Conservation (phyloP, 176 grass and related monocot species). For the Canna indica region DNA sequence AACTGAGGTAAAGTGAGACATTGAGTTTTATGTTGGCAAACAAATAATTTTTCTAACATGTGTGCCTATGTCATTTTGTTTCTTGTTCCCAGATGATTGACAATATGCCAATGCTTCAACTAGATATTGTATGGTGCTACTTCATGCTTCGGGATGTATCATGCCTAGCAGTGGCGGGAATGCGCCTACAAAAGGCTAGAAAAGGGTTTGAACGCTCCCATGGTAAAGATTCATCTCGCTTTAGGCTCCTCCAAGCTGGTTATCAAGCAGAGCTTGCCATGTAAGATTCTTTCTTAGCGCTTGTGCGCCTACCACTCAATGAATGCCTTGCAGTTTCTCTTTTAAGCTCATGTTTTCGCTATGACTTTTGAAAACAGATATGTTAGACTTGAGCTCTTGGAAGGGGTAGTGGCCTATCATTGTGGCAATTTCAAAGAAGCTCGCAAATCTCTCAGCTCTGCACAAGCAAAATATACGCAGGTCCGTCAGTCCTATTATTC, state of each 20-base stretch:
- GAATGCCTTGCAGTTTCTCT: background rate
- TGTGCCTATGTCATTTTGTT: background rate
- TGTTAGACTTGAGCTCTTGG: slow-evolving; percentile 84
- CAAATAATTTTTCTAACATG: background rate
- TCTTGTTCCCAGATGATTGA: slow-evolving; percentile 57
- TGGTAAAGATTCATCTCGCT: slow-evolving; percentile 79
- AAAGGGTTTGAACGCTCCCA: slow-evolving; percentile 71
- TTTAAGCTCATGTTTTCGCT: slow-evolving; percentile 5
- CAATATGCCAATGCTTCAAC: slow-evolving; percentile 89
- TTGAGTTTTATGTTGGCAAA: background rate
- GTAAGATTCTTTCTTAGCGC: slow-evolving; percentile 37
- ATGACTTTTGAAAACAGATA: slow-evolving; percentile 42
- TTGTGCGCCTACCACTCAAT: background rate
- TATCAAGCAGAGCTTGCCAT: slow-evolving; percentile 69
- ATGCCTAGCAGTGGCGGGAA: slow-evolving; percentile 51
- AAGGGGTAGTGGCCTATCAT: slow-evolving; percentile 95
- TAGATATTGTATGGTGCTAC: slow-evolving; percentile 97
- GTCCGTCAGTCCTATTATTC: slow-evolving; percentile 17
- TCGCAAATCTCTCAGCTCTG: slow-evolving; percentile 51
- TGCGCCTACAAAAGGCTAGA: slow-evolving; percentile 49
- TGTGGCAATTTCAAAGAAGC: slow-evolving; percentile 60
- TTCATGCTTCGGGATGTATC: slow-evolving; percentile 86
- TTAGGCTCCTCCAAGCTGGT: slow-evolving; percentile 63
- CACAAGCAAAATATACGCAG: slow-evolving; percentile 78
- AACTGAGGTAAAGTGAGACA: slow-evolving; percentile 53